Conservation (phyloP, 2,329 filamentous ascomycete species). For the Immersiporthe knoxdaviesiana region DNA sequence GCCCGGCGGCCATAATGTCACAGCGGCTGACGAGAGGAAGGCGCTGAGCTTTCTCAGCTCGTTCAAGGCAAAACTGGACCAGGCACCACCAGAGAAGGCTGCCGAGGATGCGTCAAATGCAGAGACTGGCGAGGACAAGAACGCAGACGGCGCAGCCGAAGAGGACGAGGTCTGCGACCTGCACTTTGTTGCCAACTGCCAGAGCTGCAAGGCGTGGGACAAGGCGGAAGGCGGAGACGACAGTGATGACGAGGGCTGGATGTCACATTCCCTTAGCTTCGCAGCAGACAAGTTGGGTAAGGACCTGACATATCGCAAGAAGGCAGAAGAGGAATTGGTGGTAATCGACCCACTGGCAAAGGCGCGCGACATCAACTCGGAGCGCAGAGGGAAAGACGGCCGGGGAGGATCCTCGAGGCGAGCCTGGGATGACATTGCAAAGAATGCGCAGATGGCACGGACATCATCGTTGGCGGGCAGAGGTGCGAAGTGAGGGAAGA, state of each 20-base stretch:
- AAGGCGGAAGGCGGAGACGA: conserved; percentile 59
- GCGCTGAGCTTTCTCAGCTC: conserved; percentile 73
- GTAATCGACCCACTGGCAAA: conserved; percentile 92
- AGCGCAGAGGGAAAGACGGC: conserved; percentile 62
- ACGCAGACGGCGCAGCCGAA: conserved; percentile 43
- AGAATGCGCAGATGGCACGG: conserved; percentile 60
- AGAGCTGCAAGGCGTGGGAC: conserved; percentile 88
- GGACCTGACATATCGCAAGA: conserved; percentile 85
- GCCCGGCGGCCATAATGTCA: conserved; percentile 56
- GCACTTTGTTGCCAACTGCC: conserved; percentile 94
- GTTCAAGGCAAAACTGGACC: conserved; percentile 78
- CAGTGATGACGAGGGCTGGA: conserved; percentile 73
- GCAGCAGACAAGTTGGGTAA: conserved; percentile 90
- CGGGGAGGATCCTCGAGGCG: conserved; percentile 55
- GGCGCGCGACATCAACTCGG: conserved; percentile 71
- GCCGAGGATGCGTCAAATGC: conserved; percentile 29
- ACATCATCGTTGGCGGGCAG: conserved; percentile 58
- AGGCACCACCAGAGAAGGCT: conserved; percentile 47
- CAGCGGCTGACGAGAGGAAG: conserved; percentile 62
- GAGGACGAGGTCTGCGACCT: conserved; percentile 84
- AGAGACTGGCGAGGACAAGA: conserved; percentile 35
- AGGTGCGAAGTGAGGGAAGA: conserved; percentile 52
- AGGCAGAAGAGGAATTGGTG: conserved; percentile 87
- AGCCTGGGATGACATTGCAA: conserved; percentile 59
- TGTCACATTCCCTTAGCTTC: conserved; percentile 83